Base-by-base conservation (phyloP, 306 rosid species). In the Casuarina equisetifolia region DNA sequence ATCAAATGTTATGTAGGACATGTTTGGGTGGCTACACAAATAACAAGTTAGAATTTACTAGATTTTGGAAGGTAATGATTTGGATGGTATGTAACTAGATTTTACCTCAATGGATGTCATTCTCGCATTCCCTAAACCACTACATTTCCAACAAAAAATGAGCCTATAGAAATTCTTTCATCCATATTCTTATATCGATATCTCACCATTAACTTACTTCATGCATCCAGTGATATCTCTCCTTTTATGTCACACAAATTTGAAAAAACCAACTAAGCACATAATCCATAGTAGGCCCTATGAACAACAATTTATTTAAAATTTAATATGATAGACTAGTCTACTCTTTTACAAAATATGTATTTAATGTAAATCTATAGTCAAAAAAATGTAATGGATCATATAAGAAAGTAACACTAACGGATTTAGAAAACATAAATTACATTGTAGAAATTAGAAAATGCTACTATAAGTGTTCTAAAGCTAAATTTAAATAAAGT, bases 401-500 rank as follows among this genome's bases (percentile, higher is more conserved):
- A 40, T 25, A 68, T 16, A 38, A 43, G 45, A 63, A 51, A 73
- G 55, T 71, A 76, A 45, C 20, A 40, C 55, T 80, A 78, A 73
- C 68, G 50, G 72, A 61, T 57, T 32, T 1, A 15, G 36, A 32
- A 51, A 64, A 76, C 73, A 71, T 79, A 78, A 73, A 55, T 48
- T 36, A 46, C 45, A 44, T 48, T 76, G 36, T 39, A 42, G 78
- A 77, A 79, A 77, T 75, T 51, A 67, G 50, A 15, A 48, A 20
- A 67, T 52, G 73, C 66, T 17, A 43, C 73, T 38, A 52, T 9
- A 6, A 78, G 73, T 46, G 58, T 48, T 64, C 50, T 51, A 46
- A 76, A 70, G 69, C 75, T 59, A 73, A 62, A 17, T 72, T 44
- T 57, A 74, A 76, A 72, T 38, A 67, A 39, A 55, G 69, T 80